Evolutionary conservation across 2,329 filamentous ascomycete genomes (phyloP).

Genomic region (Arthrobotrys sinensis): DNA sequence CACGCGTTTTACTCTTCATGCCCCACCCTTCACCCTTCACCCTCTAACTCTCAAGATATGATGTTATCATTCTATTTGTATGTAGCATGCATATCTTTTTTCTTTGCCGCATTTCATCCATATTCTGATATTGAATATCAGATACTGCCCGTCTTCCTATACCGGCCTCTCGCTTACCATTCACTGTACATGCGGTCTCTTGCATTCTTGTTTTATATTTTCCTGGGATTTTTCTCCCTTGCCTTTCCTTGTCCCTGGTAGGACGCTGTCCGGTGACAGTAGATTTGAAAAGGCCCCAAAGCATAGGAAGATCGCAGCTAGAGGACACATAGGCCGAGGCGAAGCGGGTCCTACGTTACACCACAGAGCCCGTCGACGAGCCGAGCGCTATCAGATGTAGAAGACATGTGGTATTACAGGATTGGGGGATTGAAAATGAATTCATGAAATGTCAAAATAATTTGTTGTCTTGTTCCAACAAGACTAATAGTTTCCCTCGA

Average conservation of each 20-base stretch:
- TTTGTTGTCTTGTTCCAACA: too few species aligned
- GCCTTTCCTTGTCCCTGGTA: background rate
- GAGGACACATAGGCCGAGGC: background rate
- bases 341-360: background rate
- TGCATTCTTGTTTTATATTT: constrained; percentile 26
- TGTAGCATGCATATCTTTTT: constrained; percentile 51
- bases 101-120: background rate
- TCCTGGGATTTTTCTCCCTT: background rate
- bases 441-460: too few species aligned
- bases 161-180: background rate
- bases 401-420: background rate
- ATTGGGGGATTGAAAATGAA: background rate
- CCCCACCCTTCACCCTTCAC: background rate
- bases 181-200: constrained; percentile 10
- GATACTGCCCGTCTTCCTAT: constrained; percentile 23
- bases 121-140: constrained; percentile 48
- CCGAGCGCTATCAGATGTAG: background rate
- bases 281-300: background rate
- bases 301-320: background rate
- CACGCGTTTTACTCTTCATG: background rate
- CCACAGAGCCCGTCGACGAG: too few species aligned
- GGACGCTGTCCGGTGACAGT: constrained; percentile 12
- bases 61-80: constrained; percentile 49
- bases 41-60: constrained; percentile 29
- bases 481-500: too few species aligned